Percentiles rank a stretch among this genome's conserved stretches.
These are phyloP conservation scores for Pisolithus microcarpus DNA, from an alignment of 768 basidiomycete genomes.

Conservation along the genomic window DNA sequence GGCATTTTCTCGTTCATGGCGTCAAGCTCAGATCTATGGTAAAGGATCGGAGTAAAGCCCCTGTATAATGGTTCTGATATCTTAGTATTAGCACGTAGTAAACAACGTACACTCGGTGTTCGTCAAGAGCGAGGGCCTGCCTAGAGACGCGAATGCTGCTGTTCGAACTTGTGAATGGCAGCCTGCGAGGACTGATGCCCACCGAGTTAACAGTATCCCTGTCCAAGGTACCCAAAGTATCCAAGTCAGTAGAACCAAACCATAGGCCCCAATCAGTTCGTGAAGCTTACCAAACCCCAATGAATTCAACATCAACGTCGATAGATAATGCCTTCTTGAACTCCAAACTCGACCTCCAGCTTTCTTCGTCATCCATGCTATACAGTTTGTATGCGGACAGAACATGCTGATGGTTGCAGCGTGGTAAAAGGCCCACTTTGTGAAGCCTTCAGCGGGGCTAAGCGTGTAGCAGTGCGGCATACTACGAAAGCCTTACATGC, in stretches of 20 bases:
- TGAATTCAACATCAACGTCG: slow-evolving; percentile 65
- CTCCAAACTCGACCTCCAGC: slow-evolving; percentile 55
- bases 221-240: not conserved
- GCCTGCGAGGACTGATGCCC: slow-evolving; percentile 52
- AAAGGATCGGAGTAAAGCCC: slow-evolving; percentile 28
- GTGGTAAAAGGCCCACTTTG: slow-evolving; percentile 66
- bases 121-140: slow-evolving; percentile 67
- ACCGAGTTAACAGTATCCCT: slow-evolving; percentile 72
- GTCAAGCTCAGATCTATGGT: slow-evolving; percentile 38
- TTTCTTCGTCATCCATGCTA: slow-evolving; percentile 43
- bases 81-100: too few relatives aligned
- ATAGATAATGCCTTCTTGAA: slow-evolving; percentile 74
- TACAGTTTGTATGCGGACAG: slow-evolving; percentile 70
- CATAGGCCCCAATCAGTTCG: not conserved
- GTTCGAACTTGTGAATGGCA: slow-evolving; percentile 62
- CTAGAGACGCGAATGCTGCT: slow-evolving; percentile 56
- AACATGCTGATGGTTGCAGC: slow-evolving; percentile 65
- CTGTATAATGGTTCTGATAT: slow-evolving; percentile 5
- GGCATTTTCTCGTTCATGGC: slow-evolving; percentile 47
- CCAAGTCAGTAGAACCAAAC: not conserved
- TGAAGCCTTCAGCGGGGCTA: slow-evolving; percentile 38
- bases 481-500: slow-evolving; percentile 41
- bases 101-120: slow-evolving; percentile 24
- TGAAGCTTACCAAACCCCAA: slow-evolving; percentile 60
- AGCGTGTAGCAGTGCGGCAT: too few relatives aligned